Percentiles rank a stretch among this genome's conserved stretches.
Conservation (phyloP, 306 rosid genomes). For the Abrus precatorius region DNA sequence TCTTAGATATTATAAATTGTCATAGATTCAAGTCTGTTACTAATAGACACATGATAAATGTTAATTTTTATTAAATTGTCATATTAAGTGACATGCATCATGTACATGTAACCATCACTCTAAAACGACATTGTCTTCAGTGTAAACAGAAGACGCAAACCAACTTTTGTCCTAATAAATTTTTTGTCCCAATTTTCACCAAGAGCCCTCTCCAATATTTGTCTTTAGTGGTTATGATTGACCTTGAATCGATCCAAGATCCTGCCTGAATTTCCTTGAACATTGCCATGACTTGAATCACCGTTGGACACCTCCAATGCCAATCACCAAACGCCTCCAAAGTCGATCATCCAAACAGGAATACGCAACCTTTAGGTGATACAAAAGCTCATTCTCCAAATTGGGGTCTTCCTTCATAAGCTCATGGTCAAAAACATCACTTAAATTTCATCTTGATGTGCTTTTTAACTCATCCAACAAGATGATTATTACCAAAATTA, state of each 20-base stretch:
- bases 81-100: no score
- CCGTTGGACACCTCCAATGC: slow-evolving; percentile 71
- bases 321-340: not conserved
- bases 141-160: no score
- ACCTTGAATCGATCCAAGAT: slow-evolving; percentile 83
- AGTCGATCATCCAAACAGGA: slow-evolving; percentile 91
- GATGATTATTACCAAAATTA: slow-evolving; percentile 96
- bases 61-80: no score
- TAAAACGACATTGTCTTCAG: no score
- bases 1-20: no score
- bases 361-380: slow-evolving; percentile 85
- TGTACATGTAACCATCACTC: no score
- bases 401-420: slow-evolving; percentile 87
- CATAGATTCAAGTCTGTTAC: no score
- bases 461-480: slow-evolving; percentile 97
- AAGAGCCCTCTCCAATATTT: slow-evolving; percentile 3
- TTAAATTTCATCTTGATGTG: slow-evolving; percentile 81
- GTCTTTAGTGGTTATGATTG: slow-evolving; percentile 73
- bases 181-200: no score
- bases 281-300: slow-evolving; percentile 92
- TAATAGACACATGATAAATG: no score
- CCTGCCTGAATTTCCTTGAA: slow-evolving; percentile 97
- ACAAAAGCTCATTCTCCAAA: slow-evolving; percentile 83
- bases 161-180: no score
- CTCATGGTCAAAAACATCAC: slow-evolving; percentile 83